Base-by-base conservation (phyloP, 2,329 filamentous ascomycete species). In the Hypoxylon sp. region DNA sequence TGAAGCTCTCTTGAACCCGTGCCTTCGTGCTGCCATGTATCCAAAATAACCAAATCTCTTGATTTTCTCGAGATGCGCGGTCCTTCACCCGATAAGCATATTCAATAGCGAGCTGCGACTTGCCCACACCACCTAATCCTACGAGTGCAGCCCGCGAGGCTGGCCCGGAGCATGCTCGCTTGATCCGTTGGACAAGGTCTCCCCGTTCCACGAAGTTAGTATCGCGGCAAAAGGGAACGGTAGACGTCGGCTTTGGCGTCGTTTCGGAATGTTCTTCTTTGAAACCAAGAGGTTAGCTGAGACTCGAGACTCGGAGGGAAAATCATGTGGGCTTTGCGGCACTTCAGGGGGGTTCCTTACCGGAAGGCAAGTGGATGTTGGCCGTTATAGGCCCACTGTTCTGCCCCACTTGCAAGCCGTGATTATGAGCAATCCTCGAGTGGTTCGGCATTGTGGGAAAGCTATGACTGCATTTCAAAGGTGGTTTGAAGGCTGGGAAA, bases 81-180 rank as follows among this genome's bases (percentile, higher is more conserved):
- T 41, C 37, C n/a, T 3, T 41, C n/a, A 41, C 37, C 16, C 37
- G 37, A 41, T 41, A 41, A 16, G 16, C 16, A 41, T 41, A 16
- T 41, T 41, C 37, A 6, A 41, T 41, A 1, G 37, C 37, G 37
- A 41, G 37, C n/a, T 41, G 37, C n/a, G 37, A 41, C 9, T 41
- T 41, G n/a, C 37, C 37, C 7, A 41, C 37, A 9, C 37, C 37
- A 6, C 37, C 37, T 19, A 41, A 8, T 19, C 37, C 37, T 19
- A 41, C 37, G n/a, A 41, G n/a, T 19, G 37, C 37, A 19, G 37
- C 37, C 37, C 37, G 37, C n/a, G 37, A 41, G 37, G 37, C 37
- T 41, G 37, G 37, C n/a, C 5, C n/a, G n/a, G 37, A 41, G 12
- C 27, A 48, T 27, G 25, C 25, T 30, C 32, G 46, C 46, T 32